Evolutionary conservation across 371 early-diverging fungal genomes (phyloP).

Genomic region (Mucor irregularis): DNA sequence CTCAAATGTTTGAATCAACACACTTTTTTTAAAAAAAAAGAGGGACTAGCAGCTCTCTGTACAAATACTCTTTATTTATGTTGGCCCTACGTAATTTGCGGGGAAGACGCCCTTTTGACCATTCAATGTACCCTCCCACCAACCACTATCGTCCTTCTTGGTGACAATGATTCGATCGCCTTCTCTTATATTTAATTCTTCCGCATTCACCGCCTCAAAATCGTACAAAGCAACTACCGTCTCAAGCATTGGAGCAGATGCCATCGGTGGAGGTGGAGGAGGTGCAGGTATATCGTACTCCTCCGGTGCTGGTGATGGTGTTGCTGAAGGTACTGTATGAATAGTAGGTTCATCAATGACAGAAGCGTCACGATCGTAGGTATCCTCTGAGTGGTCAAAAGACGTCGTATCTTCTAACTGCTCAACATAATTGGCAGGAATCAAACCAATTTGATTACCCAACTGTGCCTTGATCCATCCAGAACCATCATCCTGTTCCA

Average conservation of each 20-base stretch:
- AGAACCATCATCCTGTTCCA: conserved; percentile 60
- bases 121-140: conserved; percentile 73
- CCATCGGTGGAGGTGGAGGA: background rate
- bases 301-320: background rate
- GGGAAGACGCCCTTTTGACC: conserved; percentile 81
- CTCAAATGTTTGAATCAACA: too few relatives aligned
- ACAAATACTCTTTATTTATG: too few relatives aligned
- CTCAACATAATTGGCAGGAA: conserved; percentile 73
- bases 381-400: background rate
- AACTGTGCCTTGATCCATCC: conserved; percentile 78
- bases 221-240: conserved; percentile 75
- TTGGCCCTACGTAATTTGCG: conserved; percentile 82
- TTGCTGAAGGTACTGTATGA: background rate
- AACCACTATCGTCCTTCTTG: conserved; percentile 68
- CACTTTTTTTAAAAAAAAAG: too few relatives aligned
- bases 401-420: background rate
- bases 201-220: conserved; percentile 71
- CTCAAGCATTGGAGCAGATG: background rate
- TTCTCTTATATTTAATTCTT: conserved; percentile 71
- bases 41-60: too few relatives aligned
- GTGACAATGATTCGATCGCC: conserved; percentile 71
- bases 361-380: background rate
- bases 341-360: background rate
- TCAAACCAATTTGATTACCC: conserved; percentile 52
- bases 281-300: background rate